phyloP scores from a whole-genome alignment of 352 stramenopile genomes.

The Globisporangium nagaii region DNA sequence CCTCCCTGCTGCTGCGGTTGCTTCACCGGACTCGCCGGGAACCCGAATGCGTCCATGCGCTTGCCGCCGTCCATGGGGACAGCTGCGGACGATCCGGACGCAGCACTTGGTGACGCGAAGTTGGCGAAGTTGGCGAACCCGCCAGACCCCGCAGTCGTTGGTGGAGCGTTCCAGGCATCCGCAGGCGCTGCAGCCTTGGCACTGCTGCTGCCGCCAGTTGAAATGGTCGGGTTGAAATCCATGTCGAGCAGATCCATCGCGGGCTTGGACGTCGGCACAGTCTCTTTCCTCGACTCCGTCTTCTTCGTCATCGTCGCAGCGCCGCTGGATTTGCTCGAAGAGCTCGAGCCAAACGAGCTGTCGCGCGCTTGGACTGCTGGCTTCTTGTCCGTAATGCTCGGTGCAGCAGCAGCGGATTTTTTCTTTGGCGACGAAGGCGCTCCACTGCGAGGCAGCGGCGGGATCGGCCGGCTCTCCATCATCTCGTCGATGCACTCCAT shows the following conservation, averaged over 20 bases:
- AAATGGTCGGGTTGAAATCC: slow-evolving; percentile 60
- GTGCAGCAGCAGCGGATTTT: slow-evolving; percentile 11
- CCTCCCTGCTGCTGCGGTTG: slow-evolving; percentile 17
- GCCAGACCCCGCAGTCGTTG: slow-evolving; percentile 15
- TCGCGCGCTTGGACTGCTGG: neutral
- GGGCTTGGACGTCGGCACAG: slow-evolving; percentile 18
- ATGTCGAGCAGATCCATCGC: slow-evolving; percentile 54
- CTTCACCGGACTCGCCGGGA: slow-evolving; percentile 47
- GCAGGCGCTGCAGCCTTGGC: slow-evolving; percentile 8
- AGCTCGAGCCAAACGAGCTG: neutral
- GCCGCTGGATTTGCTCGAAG: neutral
- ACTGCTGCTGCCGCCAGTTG: slow-evolving; percentile 13
- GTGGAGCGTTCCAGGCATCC: slow-evolving; percentile 8
- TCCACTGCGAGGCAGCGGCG: slow-evolving; percentile 14
- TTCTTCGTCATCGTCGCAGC: slow-evolving; percentile 21
- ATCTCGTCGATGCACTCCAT: slow-evolving; percentile 86
- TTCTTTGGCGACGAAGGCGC: slow-evolving; percentile 21
- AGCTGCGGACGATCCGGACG: neutral
- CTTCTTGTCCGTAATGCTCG: neutral
- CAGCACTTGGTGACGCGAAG: slow-evolving; percentile 34
- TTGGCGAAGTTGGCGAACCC: slow-evolving; percentile 64
- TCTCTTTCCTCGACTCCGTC: slow-evolving; percentile 53
- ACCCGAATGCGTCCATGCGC: slow-evolving; percentile 46
- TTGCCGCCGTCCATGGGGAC: slow-evolving; percentile 10
- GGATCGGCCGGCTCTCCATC: slow-evolving; percentile 35